Conservation (phyloP, 2,329 filamentous ascomycete genomes). For the Monosporascus sp. region DNA sequence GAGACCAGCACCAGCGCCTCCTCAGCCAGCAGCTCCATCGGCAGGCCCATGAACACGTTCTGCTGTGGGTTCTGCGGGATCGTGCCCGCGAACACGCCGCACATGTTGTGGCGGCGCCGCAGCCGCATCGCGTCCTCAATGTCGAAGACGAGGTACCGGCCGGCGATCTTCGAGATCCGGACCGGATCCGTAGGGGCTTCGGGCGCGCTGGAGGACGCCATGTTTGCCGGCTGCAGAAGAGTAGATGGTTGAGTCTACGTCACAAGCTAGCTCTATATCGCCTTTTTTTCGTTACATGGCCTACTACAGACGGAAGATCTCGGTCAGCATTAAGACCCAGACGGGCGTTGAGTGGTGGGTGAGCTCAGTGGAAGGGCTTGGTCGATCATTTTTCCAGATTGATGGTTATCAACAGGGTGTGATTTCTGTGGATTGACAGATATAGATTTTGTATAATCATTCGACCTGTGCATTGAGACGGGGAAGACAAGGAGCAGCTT, state of each 20-base stretch:
- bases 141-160: slow-evolving; percentile 86
- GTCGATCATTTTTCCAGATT: slow-evolving; percentile 37
- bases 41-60: slow-evolving; percentile 86
- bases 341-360: slow-evolving; percentile 6
- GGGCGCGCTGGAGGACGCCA: slow-evolving; percentile 11
- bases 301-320: neutral
- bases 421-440: slow-evolving; percentile 82
- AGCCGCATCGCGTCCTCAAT: slow-evolving; percentile 72
- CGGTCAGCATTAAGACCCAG: neutral
- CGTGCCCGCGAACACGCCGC: slow-evolving; percentile 79
- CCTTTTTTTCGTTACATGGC: neutral
- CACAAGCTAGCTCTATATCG: neutral
- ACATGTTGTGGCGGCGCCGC: slow-evolving; percentile 76
- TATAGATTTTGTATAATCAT: slow-evolving; percentile 64
- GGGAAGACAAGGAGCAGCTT: too few species aligned
- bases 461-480: neutral
- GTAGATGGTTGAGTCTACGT: neutral
- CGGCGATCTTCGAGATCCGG: slow-evolving; percentile 74
- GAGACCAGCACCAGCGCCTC: slow-evolving; percentile 80
- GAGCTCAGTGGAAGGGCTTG: slow-evolving; percentile 22
- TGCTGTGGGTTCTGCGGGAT: slow-evolving; percentile 91
- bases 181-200: slow-evolving; percentile 38
- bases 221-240: slow-evolving; percentile 1
- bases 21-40: slow-evolving; percentile 84
- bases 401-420: slow-evolving; percentile 46